Evolutionary conservation across 148 eudicot species (phyloP), one percentile per base, ranked within the genome.

Genomic region (Cornus controversa): DNA sequence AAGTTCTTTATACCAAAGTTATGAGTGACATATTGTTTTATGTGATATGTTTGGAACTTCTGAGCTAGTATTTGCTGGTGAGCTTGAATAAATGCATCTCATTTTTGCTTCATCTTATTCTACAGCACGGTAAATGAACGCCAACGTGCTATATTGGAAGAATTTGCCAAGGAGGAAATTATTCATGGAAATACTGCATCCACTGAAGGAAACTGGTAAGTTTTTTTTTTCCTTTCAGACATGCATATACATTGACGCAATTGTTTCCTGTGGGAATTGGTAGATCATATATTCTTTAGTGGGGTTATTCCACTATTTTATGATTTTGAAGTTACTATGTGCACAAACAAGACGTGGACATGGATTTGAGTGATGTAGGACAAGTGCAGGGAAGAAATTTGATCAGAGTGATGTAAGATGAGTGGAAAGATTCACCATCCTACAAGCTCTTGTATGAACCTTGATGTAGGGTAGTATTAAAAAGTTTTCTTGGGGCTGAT

Each of bases 131-230:
- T 95, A 68, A 95, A 89, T 85, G 99, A 93, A 53, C 93, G 89
- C 25, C 99, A 95, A 79, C 90, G 93, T 79, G 92, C 91, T 76
- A 89, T 95, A 82, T 87, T 95, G 18, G 99, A 93, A 84, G 99
- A 93, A 68, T 93, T 93, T 83, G 96, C 91, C 4, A 71, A 82
- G 82, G 92, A 95, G 86, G 96, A 93, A 85, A 91, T 90, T 57
- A 77, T 64, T 45, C 85, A 88, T 66, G 94, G 83, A 84, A 88
- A 82, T 74, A 78, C 25, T 58, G 67, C 84, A 71, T 81, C 84
- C 27, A 72, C 80, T 69, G 91, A 86, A 66, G 87, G 78, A 47
- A 87, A 86, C 77, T 93, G 94, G 98, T 91, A 82, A 89, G 97
- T 77, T 20, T 75, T 25, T 58, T 66, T 13, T 4, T 70, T 24